phyloP scores from a whole-genome alignment of 1,284 basidiomycete species.

The Limonomyces culmigenus region DNA sequence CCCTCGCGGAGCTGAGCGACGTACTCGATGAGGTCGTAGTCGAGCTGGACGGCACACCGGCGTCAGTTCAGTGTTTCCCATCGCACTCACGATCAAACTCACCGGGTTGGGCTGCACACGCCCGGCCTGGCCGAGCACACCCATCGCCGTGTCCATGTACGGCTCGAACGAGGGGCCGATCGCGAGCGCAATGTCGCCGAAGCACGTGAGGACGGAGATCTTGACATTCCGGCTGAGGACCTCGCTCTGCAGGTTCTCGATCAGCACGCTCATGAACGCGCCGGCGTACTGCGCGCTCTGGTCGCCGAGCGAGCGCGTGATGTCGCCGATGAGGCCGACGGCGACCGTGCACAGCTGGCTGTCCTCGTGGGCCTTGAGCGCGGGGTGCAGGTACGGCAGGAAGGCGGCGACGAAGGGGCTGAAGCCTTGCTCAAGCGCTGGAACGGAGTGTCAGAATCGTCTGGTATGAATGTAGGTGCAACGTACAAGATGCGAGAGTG shows the following conservation, averaged over 20 bases:
- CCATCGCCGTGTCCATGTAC: slow-evolving; percentile 83
- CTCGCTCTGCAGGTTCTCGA: slow-evolving; percentile 86
- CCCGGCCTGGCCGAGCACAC: slow-evolving; percentile 82
- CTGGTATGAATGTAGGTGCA: neutral
- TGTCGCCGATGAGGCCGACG: slow-evolving; percentile 90
- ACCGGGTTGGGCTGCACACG: slow-evolving; percentile 74
- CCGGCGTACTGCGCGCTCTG: slow-evolving; percentile 70
- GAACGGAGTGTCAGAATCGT: slow-evolving; percentile 2
- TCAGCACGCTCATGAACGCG: slow-evolving; percentile 80
- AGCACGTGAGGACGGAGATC: slow-evolving; percentile 88
- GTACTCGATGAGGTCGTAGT: slow-evolving; percentile 87
- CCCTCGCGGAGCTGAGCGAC: slow-evolving; percentile 84
- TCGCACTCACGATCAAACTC: slow-evolving; percentile 19
- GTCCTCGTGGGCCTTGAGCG: slow-evolving; percentile 88
- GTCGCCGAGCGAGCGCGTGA: slow-evolving; percentile 84
- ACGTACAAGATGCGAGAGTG: slow-evolving; percentile 59
- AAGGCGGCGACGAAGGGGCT: slow-evolving; percentile 84
- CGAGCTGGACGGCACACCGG: slow-evolving; percentile 29
- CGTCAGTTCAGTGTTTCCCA: slow-evolving; percentile 1
- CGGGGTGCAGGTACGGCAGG: slow-evolving; percentile 79
- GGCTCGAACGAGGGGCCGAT: slow-evolving; percentile 80
- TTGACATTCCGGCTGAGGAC: slow-evolving; percentile 90
- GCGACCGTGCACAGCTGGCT: slow-evolving; percentile 91
- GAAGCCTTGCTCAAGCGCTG: slow-evolving; percentile 75
- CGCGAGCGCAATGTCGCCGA: slow-evolving; percentile 94